Evolutionary conservation across 1,284 basidiomycete species (phyloP).

Genomic region (Ustilago trichophora): DNA sequence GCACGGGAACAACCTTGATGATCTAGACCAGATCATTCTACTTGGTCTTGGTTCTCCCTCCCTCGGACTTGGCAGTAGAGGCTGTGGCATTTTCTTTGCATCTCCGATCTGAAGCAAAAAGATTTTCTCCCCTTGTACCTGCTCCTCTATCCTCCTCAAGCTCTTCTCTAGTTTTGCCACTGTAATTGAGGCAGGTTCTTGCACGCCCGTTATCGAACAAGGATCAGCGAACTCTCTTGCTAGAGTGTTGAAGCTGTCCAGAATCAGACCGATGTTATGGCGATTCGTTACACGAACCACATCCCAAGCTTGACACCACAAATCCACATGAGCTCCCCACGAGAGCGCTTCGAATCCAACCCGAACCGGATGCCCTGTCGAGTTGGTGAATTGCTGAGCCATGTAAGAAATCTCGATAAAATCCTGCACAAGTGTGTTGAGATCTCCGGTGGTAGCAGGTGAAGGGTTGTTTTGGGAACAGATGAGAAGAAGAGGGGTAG

Average conservation of each 20-base stretch:
- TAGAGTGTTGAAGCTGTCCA: slow-evolving; percentile 67
- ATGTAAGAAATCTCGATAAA: slow-evolving; percentile 13
- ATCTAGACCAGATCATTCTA: slow-evolving; percentile 65
- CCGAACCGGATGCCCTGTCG: background rate
- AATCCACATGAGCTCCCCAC: slow-evolving; percentile 44
- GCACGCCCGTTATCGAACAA: slow-evolving; percentile 19
- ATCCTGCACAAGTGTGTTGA: slow-evolving; percentile 6
- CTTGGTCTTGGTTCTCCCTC: slow-evolving; percentile 56
- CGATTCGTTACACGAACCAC: slow-evolving; percentile 54
- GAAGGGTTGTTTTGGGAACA: slow-evolving; percentile 20
- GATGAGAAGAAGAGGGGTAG: slow-evolving; percentile 24
- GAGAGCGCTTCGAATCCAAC: slow-evolving; percentile 46
- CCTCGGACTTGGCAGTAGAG: slow-evolving; percentile 39
- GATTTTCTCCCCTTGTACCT: slow-evolving; percentile 17
- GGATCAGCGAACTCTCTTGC: slow-evolving; percentile 64
- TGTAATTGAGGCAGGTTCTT: slow-evolving; percentile 6
- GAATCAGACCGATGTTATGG: slow-evolving; percentile 64
- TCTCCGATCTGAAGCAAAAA: slow-evolving; percentile 42
- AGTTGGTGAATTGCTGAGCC: background rate
- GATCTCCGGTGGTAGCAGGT: slow-evolving; percentile 9
- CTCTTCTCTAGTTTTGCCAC: background rate
- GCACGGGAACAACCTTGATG: slow-evolving; percentile 64
- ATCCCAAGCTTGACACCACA: slow-evolving; percentile 64
- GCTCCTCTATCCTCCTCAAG: background rate
- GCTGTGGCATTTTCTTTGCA: slow-evolving; percentile 5